Percentiles rank a stretch among this genome's conserved stretches.
Evolutionary conservation across 345 rosid species (phyloP).

Genomic region (Kandelia obovata): DNA sequence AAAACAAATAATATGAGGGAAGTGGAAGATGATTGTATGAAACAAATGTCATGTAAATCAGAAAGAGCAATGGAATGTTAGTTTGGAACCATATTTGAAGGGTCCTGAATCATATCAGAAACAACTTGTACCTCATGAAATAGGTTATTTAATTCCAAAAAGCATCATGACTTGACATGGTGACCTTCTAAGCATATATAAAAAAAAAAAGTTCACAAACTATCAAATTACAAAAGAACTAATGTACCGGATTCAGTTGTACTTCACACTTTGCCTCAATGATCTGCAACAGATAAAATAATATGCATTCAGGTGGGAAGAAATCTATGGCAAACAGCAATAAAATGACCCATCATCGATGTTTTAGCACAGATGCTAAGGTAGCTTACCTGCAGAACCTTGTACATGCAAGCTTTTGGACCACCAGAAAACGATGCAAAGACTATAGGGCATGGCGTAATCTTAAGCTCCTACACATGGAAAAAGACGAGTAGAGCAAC

Average conservation of each 20-base stretch:
- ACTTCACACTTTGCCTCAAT: slow-evolving; percentile 56
- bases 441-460: slow-evolving; percentile 64
- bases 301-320: not conserved
- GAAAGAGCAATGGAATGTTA: too few species aligned
- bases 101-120: too few species aligned
- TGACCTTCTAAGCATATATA: not conserved
- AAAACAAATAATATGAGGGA: too few species aligned
- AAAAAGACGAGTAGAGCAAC: slow-evolving; percentile 4
- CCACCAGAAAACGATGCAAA: slow-evolving; percentile 91
- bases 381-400: slow-evolving; percentile 74
- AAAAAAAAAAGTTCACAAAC: not conserved
- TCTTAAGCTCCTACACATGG: slow-evolving; percentile 63
- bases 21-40: too few species aligned
- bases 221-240: not conserved
- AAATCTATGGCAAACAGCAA: not conserved
- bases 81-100: too few species aligned
- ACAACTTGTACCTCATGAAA: too few species aligned
- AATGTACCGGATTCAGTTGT: slow-evolving; percentile 46
- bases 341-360: not conserved
- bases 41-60: too few species aligned
- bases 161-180: not conserved
- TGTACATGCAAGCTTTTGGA: slow-evolving; percentile 88
- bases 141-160: not conserved
- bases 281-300: slow-evolving; percentile 48
- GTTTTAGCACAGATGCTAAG: not conserved